These are phyloP conservation scores for Periconia macrospinosa DNA, from an alignment of 2,329 filamentous ascomycete species.

Conservation along the genomic window DNA sequence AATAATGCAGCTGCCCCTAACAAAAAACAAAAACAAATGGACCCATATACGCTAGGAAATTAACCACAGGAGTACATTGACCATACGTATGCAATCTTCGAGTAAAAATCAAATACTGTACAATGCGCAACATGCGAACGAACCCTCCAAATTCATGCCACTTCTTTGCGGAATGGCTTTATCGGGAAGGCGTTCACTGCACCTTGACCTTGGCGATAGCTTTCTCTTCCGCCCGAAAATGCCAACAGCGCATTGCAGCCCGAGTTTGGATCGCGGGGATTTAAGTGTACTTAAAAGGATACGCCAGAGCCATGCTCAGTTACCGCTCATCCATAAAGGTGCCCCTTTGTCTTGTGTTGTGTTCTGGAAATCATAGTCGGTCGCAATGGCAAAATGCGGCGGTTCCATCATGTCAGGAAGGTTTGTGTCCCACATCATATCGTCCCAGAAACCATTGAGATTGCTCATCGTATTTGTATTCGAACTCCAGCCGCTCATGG, in stretches of 20 bases:
- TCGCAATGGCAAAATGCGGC: slow-evolving; percentile 32
- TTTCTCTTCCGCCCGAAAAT: slow-evolving; percentile 14
- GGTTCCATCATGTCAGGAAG: slow-evolving; percentile 42
- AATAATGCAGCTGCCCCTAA: no score
- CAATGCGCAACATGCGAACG: background rate
- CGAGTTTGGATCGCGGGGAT: background rate
- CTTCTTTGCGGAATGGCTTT: slow-evolving; percentile 1
- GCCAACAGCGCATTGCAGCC: slow-evolving; percentile 3
- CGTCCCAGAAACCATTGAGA: slow-evolving; percentile 41
- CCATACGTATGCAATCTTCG: no score
- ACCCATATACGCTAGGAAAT: no score
- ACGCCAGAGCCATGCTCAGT: slow-evolving; percentile 16
- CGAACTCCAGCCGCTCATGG: slow-evolving; percentile 19
- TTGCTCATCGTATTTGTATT: slow-evolving; percentile 36
- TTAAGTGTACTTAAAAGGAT: background rate
- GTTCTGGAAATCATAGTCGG: slow-evolving; percentile 39
- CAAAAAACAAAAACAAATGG: no score
- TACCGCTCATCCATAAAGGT: slow-evolving; percentile 42
- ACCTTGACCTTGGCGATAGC: slow-evolving; percentile 8
- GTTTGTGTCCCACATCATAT: slow-evolving; percentile 47
- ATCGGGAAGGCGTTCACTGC: slow-evolving; percentile 10
- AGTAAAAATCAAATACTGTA: background rate
- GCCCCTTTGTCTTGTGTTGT: slow-evolving; percentile 36
- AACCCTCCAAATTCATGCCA: slow-evolving; percentile 1
- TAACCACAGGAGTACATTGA: no score